Base-by-base conservation (phyloP, 2,329 filamentous ascomycete genomes). In the Teratosphaeria viscida region DNA sequence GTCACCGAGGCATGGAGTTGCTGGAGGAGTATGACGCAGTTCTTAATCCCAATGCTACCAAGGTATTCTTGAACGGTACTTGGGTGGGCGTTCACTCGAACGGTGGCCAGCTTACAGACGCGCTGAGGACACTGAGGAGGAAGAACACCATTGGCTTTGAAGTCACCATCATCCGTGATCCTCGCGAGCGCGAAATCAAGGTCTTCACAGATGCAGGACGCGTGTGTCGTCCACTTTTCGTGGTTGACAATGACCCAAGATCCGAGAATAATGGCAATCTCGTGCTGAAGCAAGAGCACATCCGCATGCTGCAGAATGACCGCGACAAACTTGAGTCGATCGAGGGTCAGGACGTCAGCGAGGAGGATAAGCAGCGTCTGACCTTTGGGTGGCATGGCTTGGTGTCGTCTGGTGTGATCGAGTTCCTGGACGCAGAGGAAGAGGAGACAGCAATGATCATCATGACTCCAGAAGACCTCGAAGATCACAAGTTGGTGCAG, bases 381-480 rank as follows among this genome's bases (percentile, higher is more conserved):
- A 88, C 86, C 67, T 92, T 89, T 69, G 92, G 91, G 57, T 99
- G 95, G 91, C 85, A 91, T 66, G 89, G 90, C 19, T 79, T 99
- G 49, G 85, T 96, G 52, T 84, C 87, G 60, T 83, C 85, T 12
- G 94, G 92, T 74, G 90, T 91, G 2, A 88, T 99, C 43, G 94
- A 99, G 72, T 97, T 96, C 70, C 83, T 99, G 11, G 94, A 99
- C 73, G 94, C 94, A 0, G 95, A 99, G 72, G 95, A 99, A 78
- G 94, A 99, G 73, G 95, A 99, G 74, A 95, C 91, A 0, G 87
- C 94, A 47, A 99, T 99, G 94, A 99, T 99, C 70, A 90, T 92
- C 74, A 99, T 99, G 92, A 95, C 91, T 0, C 94, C 94, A 0
- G 92, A 97, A 72, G 94, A 97, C 71, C 79, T 99, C 43, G 91